Evolutionary conservation across 1,284 basidiomycete species (phyloP).

Genomic region (Sporisorium iseilematis-ciliati): DNA sequence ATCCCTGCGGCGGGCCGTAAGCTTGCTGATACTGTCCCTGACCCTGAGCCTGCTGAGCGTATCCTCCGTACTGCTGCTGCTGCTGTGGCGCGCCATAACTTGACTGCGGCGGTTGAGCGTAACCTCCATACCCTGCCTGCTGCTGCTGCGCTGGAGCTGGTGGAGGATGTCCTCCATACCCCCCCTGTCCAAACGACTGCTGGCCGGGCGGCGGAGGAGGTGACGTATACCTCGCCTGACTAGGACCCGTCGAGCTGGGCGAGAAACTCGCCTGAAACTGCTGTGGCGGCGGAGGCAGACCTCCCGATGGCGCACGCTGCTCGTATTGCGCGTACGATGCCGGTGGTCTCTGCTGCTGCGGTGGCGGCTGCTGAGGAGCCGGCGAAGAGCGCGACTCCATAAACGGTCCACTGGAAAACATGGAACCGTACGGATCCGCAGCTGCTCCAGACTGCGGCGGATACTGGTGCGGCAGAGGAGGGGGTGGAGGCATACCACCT

Average conservation of each 20-base stretch:
- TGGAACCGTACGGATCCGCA: conserved; percentile 38
- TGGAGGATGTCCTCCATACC: conserved; percentile 19
- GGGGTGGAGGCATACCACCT: conserved; percentile 10
- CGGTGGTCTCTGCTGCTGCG: conserved; percentile 11
- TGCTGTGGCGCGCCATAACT: conserved; percentile 15
- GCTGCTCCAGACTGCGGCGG: conserved; percentile 7
- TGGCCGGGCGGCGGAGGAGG: conserved; percentile 15
- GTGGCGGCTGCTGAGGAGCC: conserved; percentile 8
- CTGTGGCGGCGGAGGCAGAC: conserved; percentile 32
- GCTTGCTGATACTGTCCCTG: conserved; percentile 17
- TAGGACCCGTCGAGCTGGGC: conserved; percentile 10
- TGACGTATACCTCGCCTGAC: conserved; percentile 30
- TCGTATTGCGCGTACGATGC: conserved; percentile 25
- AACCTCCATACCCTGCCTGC: conserved; percentile 18
- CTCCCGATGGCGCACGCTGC: conserved; percentile 6
- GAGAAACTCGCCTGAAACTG: conserved; percentile 33
- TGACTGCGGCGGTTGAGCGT: conserved; percentile 17
- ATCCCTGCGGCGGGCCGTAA: conserved; percentile 18
- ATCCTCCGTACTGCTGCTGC: conserved; percentile 20
- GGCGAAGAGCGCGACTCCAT: conserved; percentile 29
- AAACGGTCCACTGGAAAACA: conserved; percentile 47
- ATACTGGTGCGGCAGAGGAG: conserved; percentile 17
- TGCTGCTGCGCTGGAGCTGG: conserved; percentile 20
- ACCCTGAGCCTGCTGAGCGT: neutral
- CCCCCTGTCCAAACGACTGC: conserved; percentile 7